Base-by-base conservation (phyloP, 768 basidiomycete species). In the Zangia roseola region DNA sequence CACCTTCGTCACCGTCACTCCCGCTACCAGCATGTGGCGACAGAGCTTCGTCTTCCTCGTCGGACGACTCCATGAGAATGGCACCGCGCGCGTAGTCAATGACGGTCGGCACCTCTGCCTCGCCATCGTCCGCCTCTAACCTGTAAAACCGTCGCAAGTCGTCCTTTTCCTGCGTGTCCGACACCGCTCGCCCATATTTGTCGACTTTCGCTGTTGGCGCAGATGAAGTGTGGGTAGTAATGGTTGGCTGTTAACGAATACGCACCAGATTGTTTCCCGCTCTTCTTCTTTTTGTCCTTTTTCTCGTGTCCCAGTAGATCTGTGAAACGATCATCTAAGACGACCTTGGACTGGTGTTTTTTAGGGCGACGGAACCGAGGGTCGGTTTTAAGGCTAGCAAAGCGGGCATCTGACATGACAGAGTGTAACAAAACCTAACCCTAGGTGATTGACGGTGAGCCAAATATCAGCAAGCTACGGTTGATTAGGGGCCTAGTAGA, bases 301-400 rank as follows among this genome's bases (percentile, higher is more conserved):
- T 75, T 74, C 47, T 68, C 72, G 13, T 74, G 69, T 49, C 78
- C 72, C 37, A 97, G 82, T 17, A 97, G 77, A 46, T 77, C 72
- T 67, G 87, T 91, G 78, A 98, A 99, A 20, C 97, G 84, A 10
- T 93, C 85, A 65, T 99, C 97, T 31, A 97, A 80, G 45, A 88
- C 80, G 44, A 97, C 86, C 69, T 94, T 97, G 55, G 81, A 73
- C 49, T 83, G 73, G 30, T 85, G 82, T 68, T 86, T 91, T 65
- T 83, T 89, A 2, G 91, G 88, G 26, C 81, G 79, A 21, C 94
- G 78, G 73, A 99, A 99, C 41, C 97, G 83, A 39, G 97, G 97
- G 65, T 99, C 95, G 13, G 91, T 83, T 64, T 82, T 86, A 47
- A 97, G 75, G 44, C 89, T 77, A 17, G 88, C 80, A 68, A 98